Evolutionary conservation across 1,284 basidiomycete species (phyloP), one percentile per base, ranked within the genome.

Genomic region (Puccinia coronata): DNA sequence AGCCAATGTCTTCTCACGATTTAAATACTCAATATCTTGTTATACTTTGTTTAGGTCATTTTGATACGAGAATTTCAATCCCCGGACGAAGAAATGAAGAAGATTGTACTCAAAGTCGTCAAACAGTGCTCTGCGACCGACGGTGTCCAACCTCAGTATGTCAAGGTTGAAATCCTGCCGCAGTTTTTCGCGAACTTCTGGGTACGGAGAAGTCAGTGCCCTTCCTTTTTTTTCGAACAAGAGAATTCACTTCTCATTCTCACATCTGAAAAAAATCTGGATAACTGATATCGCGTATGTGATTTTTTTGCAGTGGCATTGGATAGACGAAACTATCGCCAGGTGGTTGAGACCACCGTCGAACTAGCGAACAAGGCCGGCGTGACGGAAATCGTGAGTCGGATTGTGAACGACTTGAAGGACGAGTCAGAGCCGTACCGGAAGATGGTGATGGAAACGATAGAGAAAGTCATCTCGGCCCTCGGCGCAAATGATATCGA

Each of bases 371-470:
- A 97, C 86, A 99, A 99, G 88, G 90, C 95, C 0, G 97, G 97
- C 28, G 95, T 98, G 0, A 90, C 95, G 11, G 96, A 98, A 87
- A 97, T 99, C 79, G 94, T 98, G 23, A 93, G 94, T 0, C 89
- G 95, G 82, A 91, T 99, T 83, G 96, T 97, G 82, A 97, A 98
- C 86, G 95, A 97, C 86, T 89, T 99, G 83, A 99, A 99, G 88
- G 88, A 88, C 82, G 87, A 88, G 82, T 87, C 85, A 83, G 97
- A 99, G 88, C 95, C 95, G 8, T 98, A 96, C 89, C 90, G 96
- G 83, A 98, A 98, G 89, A 99, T 99, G 97, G 96, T 98, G 59
- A 99, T 99, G 96, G 97, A 99, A 88, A 98, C 97, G 0, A 98
- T 99, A 84, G 97, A 95, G 31, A 97, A 98, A 86, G 97, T 99